Conservation (phyloP, 257 asterid species). For the Leonotis leonurus region DNA sequence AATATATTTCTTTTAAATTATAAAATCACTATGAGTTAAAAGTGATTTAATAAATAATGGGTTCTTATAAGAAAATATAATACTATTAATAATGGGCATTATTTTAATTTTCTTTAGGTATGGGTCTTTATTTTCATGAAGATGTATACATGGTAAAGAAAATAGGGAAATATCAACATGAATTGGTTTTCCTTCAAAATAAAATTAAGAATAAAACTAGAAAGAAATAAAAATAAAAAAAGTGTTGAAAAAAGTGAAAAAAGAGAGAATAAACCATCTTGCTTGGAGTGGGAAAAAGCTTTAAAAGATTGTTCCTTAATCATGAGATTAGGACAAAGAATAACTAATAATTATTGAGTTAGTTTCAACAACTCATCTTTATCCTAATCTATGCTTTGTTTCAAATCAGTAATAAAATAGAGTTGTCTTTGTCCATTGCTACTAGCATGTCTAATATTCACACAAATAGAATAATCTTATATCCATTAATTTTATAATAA, state of each 20-base stretch:
- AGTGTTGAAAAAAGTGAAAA: background rate
- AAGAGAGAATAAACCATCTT: too few species aligned
- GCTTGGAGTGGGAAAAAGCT: background rate
- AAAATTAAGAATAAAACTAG: too few species aligned
- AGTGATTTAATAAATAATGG: too few species aligned
- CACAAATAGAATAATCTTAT: background rate
- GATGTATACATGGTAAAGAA: background rate
- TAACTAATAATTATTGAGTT: background rate
- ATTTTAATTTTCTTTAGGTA: too few species aligned
- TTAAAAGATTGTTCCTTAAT: conserved; percentile 1
- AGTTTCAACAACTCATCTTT: conserved; percentile 12
- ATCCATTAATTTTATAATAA: background rate
- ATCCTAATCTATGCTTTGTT: conserved; percentile 2
- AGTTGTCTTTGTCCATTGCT: background rate
- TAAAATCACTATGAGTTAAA: too few species aligned
- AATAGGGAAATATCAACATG: background rate
- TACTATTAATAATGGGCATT: background rate
- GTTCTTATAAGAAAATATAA: too few species aligned
- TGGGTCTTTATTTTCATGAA: background rate
- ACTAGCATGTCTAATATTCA: conserved; percentile 7
- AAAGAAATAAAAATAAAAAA: background rate
- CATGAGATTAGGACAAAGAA: background rate
- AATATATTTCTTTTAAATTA: too few species aligned
- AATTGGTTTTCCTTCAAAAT: background rate
- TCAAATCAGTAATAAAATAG: conserved; percentile 3